Evolutionary conservation across 2,329 filamentous ascomycete genomes (phyloP).

Genomic region (Chaetomiaceae sp.): DNA sequence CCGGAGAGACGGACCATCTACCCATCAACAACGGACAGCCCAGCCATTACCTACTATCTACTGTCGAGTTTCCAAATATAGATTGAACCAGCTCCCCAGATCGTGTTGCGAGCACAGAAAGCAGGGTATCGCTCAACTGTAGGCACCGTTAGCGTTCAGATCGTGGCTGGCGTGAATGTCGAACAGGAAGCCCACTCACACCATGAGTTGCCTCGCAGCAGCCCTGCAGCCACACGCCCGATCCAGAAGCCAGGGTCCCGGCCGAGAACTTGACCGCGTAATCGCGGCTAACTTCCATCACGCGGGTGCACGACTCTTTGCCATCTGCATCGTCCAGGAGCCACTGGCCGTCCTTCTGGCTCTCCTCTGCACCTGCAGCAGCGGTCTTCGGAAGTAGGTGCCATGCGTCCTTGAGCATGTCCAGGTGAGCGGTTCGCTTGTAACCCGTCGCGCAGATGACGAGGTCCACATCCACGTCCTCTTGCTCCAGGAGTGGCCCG

Average conservation of each 20-base stretch:
- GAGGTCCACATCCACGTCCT: conserved; percentile 68
- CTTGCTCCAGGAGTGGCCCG: conserved; percentile 36
- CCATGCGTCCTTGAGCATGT: conserved; percentile 63
- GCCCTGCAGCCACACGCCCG: conserved; percentile 87
- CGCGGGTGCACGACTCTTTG: conserved; percentile 27
- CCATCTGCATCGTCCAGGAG: conserved; percentile 16
- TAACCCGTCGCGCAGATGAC: conserved; percentile 89
- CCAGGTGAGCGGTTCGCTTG: conserved; percentile 67
- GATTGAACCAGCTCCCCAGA: conserved; percentile 72
- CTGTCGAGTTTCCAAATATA: conserved; percentile 51
- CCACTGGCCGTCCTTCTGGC: conserved; percentile 20
- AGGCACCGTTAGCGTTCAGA: conserved; percentile 8
- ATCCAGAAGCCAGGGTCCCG: conserved; percentile 61
- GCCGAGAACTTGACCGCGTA: conserved; percentile 70
- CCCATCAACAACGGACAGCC: not conserved
- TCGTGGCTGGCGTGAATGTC: no score
- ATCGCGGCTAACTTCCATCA: conserved; percentile 66
- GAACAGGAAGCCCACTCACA: conserved; percentile 47
- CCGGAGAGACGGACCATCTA: not conserved
- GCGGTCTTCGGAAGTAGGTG: conserved; percentile 53
- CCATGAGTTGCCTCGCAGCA: conserved; percentile 92
- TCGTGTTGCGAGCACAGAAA: conserved; percentile 70
- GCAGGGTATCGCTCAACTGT: conserved; percentile 71
- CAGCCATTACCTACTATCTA: not conserved
- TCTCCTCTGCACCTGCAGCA: not conserved